Percentiles rank a stretch among this genome's conserved stretches.
Conservation (phyloP, 2,329 filamentous ascomycete species). For the Grosmannia huntii region DNA sequence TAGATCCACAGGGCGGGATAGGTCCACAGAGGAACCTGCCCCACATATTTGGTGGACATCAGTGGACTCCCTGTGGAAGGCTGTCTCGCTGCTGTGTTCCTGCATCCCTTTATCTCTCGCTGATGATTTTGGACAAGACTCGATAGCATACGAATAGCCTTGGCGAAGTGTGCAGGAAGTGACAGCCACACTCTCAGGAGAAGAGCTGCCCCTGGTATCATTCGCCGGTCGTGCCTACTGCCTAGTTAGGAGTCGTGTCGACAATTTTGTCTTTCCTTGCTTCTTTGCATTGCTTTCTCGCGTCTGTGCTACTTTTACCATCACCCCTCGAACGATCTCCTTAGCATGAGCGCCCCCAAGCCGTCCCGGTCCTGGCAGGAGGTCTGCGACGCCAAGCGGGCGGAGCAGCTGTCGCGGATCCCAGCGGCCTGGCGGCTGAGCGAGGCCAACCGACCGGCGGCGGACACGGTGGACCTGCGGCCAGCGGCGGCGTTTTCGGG, state of each 20-base stretch:
- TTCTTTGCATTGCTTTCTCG: no score
- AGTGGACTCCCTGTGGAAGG: neutral
- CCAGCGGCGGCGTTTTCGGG: slow-evolving; percentile 5
- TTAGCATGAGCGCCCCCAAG: neutral
- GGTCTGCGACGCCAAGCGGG: slow-evolving; percentile 3
- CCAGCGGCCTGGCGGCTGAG: slow-evolving; percentile 8
- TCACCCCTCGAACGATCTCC: no score
- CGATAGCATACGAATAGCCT: neutral
- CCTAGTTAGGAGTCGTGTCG: no score
- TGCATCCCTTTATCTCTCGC: neutral
- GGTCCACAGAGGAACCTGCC: neutral
- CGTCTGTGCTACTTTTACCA: no score
- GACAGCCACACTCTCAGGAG: no score
- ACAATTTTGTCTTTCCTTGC: no score
- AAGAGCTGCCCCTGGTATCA: no score
- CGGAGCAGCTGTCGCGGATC: slow-evolving; percentile 11
- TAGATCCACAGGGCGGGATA: neutral
- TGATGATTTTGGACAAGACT: neutral
- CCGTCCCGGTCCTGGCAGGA: slow-evolving; percentile 3
- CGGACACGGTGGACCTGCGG: slow-evolving; percentile 6
- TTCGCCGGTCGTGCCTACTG: no score
- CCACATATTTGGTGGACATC: neutral
- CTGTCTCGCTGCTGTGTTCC: no score
- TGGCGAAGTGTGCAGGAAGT: neutral
- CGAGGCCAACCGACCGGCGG: slow-evolving; percentile 3